phyloP scores from a whole-genome alignment of 345 rosid species.

The Garcia nutans region DNA sequence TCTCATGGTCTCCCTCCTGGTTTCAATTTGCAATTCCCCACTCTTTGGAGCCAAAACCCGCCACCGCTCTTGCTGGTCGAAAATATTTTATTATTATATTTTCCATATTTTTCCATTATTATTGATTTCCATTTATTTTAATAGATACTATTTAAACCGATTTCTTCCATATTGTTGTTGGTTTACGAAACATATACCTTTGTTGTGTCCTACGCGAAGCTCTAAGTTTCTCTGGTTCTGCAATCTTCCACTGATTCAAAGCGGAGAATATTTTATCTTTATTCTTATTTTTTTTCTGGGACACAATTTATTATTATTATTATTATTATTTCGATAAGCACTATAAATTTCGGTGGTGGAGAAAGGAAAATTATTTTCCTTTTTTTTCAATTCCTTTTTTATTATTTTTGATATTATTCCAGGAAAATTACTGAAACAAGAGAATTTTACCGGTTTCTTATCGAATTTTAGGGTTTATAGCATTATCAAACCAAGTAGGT shows the following conservation, averaged over 20 bases:
- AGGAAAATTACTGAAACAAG: not conserved
- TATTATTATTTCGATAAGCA: not conserved
- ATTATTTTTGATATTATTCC: no score
- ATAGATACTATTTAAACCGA: not conserved
- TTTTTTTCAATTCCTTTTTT: no score
- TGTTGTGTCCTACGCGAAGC: not conserved
- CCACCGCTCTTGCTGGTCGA: not conserved
- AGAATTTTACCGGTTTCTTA: not conserved
- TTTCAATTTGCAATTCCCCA: constrained; percentile 2
- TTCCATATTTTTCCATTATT: not conserved
- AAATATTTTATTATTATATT: not conserved
- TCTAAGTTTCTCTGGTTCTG: not conserved
- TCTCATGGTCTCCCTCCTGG: constrained; percentile 3
- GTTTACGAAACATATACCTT: not conserved
- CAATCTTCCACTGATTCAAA: not conserved
- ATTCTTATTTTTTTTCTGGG: not conserved
- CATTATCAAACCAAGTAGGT: not conserved
- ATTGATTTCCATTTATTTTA: not conserved
- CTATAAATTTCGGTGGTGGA: not conserved
- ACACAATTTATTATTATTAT: not conserved
- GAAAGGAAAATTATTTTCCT: not conserved
- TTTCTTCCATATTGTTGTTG: not conserved
- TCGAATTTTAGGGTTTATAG: constrained; percentile 1
- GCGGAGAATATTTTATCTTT: not conserved
- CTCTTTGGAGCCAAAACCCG: constrained; percentile 22